Percentiles rank a stretch among this genome's conserved stretches.
phyloP scores from a whole-genome alignment of 2,329 filamentous ascomycete species.

The Purpureocillium takamizusanense region DNA sequence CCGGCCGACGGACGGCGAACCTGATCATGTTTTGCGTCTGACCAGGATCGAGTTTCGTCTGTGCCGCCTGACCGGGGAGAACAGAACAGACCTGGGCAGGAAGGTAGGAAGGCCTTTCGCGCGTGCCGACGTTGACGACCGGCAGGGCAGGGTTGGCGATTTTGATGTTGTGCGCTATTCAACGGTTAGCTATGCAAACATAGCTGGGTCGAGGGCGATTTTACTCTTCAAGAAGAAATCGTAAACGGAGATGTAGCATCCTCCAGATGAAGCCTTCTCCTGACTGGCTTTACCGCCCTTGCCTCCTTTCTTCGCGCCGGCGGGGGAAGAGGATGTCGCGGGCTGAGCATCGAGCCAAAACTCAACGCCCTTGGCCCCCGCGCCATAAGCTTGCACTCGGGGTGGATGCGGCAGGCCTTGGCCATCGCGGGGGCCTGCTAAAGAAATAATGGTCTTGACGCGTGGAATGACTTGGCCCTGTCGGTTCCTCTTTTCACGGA shows the following conservation, averaged over 20 bases:
- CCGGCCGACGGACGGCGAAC: constrained; percentile 49
- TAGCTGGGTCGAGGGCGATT: too few species aligned
- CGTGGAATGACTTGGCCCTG: constrained; percentile 21
- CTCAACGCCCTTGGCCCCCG: constrained; percentile 40
- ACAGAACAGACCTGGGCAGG: constrained; percentile 50
- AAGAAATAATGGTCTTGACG: constrained; percentile 25
- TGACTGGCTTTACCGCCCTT: constrained; percentile 8
- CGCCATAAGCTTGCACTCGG: constrained; percentile 21
- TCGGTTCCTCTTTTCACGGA: constrained; percentile 21
- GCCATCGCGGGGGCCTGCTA: constrained; percentile 27
- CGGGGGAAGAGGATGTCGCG: constrained; percentile 6
- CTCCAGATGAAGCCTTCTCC: constrained; percentile 16
- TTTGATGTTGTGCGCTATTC: constrained; percentile 24
- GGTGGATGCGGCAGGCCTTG: constrained; percentile 15
- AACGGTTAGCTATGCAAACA: too few species aligned
- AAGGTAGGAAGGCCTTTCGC: constrained; percentile 43
- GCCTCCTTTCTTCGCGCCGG: constrained; percentile 4
- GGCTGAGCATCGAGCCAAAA: constrained; percentile 36
- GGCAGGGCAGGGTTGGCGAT: constrained; percentile 28
- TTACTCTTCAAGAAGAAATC: constrained; percentile 37
- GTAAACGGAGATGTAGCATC: constrained; percentile 39
- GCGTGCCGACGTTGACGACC: constrained; percentile 51
- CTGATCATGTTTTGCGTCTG: constrained; percentile 52
- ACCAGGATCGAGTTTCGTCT: constrained; percentile 34
- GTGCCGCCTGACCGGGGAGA: constrained; percentile 44